These are phyloP conservation scores for Xylaria multiplex DNA, from an alignment of 2,329 filamentous ascomycete genomes.

Conservation along the genomic window DNA sequence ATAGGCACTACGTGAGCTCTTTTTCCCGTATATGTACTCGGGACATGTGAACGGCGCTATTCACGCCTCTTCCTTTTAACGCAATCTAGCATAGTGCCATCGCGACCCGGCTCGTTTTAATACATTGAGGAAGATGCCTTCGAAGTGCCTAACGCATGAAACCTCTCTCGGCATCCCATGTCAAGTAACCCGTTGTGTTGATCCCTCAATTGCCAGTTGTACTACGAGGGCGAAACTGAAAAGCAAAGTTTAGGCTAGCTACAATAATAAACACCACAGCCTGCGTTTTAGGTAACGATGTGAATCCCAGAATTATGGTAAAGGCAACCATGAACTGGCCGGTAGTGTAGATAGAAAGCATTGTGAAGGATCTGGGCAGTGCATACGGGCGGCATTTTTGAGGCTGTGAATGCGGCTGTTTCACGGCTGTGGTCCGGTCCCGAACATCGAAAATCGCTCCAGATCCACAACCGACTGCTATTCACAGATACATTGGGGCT, in stretches of 20 bases:
- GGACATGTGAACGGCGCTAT: background rate
- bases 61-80: background rate
- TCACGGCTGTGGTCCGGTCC: slow-evolving; percentile 10
- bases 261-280: background rate
- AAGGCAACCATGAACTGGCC: background rate
- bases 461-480: slow-evolving; percentile 19
- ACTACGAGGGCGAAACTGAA: background rate
- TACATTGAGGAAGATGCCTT: background rate
- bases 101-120: background rate
- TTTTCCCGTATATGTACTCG: background rate
- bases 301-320: background rate
- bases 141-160: background rate
- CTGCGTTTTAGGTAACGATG: background rate
- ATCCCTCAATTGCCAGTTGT: too few relatives aligned
- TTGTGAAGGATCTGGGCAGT: slow-evolving; percentile 13
- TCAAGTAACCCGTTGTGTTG: background rate
- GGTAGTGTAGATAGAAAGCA: background rate
- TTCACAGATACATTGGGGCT: background rate
- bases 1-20: slow-evolving; percentile 3
- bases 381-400: slow-evolving; percentile 20
- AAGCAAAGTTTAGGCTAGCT: background rate
- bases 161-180: slow-evolving; percentile 1
- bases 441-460: background rate
- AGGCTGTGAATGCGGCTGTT: slow-evolving; percentile 31
- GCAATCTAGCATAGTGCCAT: slow-evolving; percentile 3